A percentile compares a stretch with the other conserved stretches of the same genome.
Conservation (phyloP, 1,284 basidiomycete genomes). For the Cryptococcus amylolentus region DNA sequence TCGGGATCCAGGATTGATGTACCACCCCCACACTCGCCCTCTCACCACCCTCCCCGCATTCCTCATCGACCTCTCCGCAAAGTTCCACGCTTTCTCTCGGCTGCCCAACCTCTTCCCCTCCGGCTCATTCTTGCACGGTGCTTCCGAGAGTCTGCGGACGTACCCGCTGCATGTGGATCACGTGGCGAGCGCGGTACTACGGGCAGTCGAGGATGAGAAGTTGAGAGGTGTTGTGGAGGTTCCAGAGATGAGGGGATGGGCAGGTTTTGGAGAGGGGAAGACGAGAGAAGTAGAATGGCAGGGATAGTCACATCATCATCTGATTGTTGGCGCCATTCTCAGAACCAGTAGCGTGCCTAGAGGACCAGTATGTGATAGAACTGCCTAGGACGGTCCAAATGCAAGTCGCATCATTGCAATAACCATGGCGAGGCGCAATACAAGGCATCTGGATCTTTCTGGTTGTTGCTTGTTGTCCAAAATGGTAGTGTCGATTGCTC, state of each 20-base stretch:
- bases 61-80: constrained; percentile 72
- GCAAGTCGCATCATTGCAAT: too few relatives aligned
- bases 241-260: constrained; percentile 60
- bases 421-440: too few relatives aligned
- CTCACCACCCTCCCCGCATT: constrained; percentile 81
- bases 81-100: constrained; percentile 58
- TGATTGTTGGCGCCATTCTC: too few relatives aligned
- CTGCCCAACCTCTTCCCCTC: constrained; percentile 56
- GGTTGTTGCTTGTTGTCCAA: too few relatives aligned
- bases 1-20: constrained; percentile 72
- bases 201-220: constrained; percentile 48
- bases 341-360: too few relatives aligned
- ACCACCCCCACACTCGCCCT: constrained; percentile 89
- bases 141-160: constrained; percentile 65
- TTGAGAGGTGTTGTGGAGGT: constrained; percentile 67
- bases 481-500: too few relatives aligned
- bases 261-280: constrained; percentile 27
- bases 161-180: constrained; percentile 95
- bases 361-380: too few relatives aligned
- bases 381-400: too few relatives aligned
- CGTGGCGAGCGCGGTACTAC: constrained; percentile 73
- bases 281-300: constrained; percentile 3
- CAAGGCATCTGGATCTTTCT: too few relatives aligned
- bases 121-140: constrained; percentile 38
- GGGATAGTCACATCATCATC: background rate